These are phyloP conservation scores for Wallacemonas sp. DNA, from an alignment of 208 protist species.

Conservation along the genomic window DNA sequence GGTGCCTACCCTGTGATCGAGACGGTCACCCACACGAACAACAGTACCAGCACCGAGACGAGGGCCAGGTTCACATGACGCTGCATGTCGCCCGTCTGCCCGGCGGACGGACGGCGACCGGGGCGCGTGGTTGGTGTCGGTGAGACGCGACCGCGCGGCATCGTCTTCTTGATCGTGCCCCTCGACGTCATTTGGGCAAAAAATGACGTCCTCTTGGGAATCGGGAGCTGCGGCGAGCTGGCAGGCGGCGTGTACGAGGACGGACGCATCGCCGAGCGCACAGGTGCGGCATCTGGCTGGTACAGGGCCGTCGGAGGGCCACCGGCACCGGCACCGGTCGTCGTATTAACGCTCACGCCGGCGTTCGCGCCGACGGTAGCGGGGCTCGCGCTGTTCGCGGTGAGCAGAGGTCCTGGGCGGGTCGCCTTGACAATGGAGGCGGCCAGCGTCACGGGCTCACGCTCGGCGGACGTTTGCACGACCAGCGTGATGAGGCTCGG, in stretches of 20 bases:
- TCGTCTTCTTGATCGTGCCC: too few relatives aligned
- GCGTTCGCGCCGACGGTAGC: too few relatives aligned
- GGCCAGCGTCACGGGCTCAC: background rate
- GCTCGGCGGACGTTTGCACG: conserved; percentile 6
- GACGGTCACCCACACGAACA: background rate
- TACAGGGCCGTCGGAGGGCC: background rate
- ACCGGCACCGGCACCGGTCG: background rate
- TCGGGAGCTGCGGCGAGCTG: too few relatives aligned
- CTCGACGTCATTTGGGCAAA: too few relatives aligned
- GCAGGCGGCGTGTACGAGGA: conserved; percentile 10
- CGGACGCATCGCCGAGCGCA: background rate
- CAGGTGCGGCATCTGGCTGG: conserved; percentile 4
- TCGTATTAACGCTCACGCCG: background rate
- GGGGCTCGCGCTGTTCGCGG: too few relatives aligned
- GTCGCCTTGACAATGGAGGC: conserved; percentile 6
- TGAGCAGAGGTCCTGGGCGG: background rate
- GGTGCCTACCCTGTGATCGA: background rate
- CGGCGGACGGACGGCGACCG: background rate
- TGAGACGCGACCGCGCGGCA: too few relatives aligned
- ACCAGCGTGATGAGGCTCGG: background rate
- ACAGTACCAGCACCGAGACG: background rate
- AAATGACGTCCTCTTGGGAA: too few relatives aligned
- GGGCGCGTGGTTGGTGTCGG: background rate
- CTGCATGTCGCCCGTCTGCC: background rate
- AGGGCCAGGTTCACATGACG: background rate